Percentiles rank a stretch among this genome's conserved stretches.
phyloP scores from a whole-genome alignment of 2,329 filamentous ascomycete species.

The Hypoxylon sp. region DNA sequence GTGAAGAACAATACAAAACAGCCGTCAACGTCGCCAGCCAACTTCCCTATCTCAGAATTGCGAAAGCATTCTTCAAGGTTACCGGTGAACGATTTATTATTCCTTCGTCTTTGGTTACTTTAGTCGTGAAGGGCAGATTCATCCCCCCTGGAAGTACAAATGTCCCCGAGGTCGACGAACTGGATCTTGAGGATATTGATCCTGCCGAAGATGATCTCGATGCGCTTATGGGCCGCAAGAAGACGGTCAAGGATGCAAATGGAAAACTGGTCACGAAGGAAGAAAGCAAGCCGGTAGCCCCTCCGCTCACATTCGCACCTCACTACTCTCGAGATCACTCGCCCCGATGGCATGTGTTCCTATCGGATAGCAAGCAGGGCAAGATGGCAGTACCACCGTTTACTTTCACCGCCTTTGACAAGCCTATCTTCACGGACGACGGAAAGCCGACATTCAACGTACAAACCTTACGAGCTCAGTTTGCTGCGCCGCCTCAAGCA shows the following conservation, averaged over 20 bases:
- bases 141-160: conserved; percentile 84
- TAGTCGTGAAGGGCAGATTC: conserved; percentile 94
- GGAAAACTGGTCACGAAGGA: conserved; percentile 64
- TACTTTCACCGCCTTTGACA: conserved; percentile 92
- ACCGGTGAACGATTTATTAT: conserved; percentile 93
- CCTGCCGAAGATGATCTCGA: conserved; percentile 92
- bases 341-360: conserved; percentile 92
- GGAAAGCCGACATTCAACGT: conserved; percentile 92
- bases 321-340: conserved; percentile 90
- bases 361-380: conserved; percentile 91
- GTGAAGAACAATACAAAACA: conserved; percentile 77
- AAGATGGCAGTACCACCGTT: conserved; percentile 97
- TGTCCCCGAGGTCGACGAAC: conserved; percentile 76
- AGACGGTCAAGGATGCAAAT: conserved; percentile 68
- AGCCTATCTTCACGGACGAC: conserved; percentile 80
- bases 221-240: conserved; percentile 80
- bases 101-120: conserved; percentile 88
- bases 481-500: conserved; percentile 89
- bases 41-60: conserved; percentile 83
- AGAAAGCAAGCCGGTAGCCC: conserved; percentile 72
- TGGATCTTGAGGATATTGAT: conserved; percentile 89
- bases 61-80: conserved; percentile 98
- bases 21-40: conserved; percentile 82
- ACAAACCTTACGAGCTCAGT: conserved; percentile 96
- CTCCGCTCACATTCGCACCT: conserved; percentile 88